These are phyloP conservation scores for Sugiyamaella chiloensis DNA, from an alignment of 805 yeast genomes.

Conservation along the genomic window DNA sequence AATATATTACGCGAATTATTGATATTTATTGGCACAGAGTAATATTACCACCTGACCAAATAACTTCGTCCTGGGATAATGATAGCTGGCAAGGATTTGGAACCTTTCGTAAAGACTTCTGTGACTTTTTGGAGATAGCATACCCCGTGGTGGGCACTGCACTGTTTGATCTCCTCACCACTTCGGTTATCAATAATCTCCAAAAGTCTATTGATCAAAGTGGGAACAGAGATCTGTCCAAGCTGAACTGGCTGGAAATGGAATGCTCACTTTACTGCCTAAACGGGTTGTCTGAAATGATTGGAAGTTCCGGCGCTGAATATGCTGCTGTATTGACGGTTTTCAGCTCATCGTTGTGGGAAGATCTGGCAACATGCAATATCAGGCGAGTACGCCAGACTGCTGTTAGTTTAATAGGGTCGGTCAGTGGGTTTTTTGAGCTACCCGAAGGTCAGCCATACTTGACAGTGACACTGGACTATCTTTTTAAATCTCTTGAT, in stretches of 20 bases:
- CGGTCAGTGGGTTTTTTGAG: constrained; percentile 58
- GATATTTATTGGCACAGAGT: constrained; percentile 67
- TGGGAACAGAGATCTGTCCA: constrained; percentile 3
- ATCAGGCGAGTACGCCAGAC: constrained; percentile 42
- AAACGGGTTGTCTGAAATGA: constrained; percentile 53
- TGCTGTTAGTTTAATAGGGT: constrained; percentile 55
- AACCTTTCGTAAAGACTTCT: constrained; percentile 67
- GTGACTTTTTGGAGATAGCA: constrained; percentile 70
- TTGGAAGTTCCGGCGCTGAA: constrained; percentile 37
- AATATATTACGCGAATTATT: constrained; percentile 46
- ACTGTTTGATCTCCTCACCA: constrained; percentile 44
- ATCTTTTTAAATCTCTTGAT: constrained; percentile 45
- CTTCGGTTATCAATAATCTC: constrained; percentile 15
- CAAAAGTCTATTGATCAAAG: background rate
- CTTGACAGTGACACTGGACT: constrained; percentile 52
- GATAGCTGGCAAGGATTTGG: constrained; percentile 53
- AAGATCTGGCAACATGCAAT: constrained; percentile 25
- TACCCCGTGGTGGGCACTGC: constrained; percentile 61
- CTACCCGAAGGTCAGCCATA: constrained; percentile 42
- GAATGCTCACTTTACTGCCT: constrained; percentile 64
- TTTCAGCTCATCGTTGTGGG: constrained; percentile 32
- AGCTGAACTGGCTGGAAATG: constrained; percentile 39
- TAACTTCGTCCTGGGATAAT: constrained; percentile 29
- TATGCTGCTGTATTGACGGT: constrained; percentile 27
- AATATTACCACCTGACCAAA: constrained; percentile 35